These are phyloP conservation scores for Saccharomyces pastorianus DNA, from an alignment of 1,139 yeast species.

Conservation along the genomic window DNA sequence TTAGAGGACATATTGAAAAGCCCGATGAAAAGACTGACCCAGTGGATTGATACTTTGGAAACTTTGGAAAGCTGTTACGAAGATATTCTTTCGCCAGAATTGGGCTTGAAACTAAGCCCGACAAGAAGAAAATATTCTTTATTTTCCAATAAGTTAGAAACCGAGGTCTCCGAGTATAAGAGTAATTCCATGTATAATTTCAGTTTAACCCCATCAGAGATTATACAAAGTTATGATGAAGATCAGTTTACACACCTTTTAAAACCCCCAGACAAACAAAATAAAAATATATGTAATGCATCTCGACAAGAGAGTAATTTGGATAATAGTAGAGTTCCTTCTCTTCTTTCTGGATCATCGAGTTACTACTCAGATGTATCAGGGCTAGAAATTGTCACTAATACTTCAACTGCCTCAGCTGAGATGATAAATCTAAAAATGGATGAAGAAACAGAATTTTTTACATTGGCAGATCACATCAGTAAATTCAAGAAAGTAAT, in stretches of 20 bases:
- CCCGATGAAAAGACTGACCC: slow-evolving; percentile 21
- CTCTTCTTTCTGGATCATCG: slow-evolving; percentile 9
- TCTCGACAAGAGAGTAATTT: background rate
- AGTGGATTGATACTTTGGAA: slow-evolving; percentile 17
- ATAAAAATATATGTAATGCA: background rate
- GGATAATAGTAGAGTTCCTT: background rate
- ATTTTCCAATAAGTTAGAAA: slow-evolving; percentile 11
- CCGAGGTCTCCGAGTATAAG: slow-evolving; percentile 15
- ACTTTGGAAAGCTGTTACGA: slow-evolving; percentile 5
- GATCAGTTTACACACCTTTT: background rate
- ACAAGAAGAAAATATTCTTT: slow-evolving; percentile 5
- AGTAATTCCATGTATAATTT: slow-evolving; percentile 15
- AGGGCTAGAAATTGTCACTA: background rate
- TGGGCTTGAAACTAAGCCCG: background rate
- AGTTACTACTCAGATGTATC: slow-evolving; percentile 13
- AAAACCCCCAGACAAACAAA: background rate
- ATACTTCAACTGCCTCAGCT: background rate
- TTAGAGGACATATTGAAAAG: slow-evolving; percentile 19
- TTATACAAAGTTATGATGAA: slow-evolving; percentile 21
- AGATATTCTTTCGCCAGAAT: background rate
- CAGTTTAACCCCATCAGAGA: slow-evolving; percentile 24
- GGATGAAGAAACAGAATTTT: background rate
- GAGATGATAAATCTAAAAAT: background rate
- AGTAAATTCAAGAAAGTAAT: slow-evolving; percentile 16
- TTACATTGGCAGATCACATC: slow-evolving; percentile 18